Base-by-base conservation (phyloP, 2,329 filamentous ascomycete species). In the Cladorrhinum sp. region DNA sequence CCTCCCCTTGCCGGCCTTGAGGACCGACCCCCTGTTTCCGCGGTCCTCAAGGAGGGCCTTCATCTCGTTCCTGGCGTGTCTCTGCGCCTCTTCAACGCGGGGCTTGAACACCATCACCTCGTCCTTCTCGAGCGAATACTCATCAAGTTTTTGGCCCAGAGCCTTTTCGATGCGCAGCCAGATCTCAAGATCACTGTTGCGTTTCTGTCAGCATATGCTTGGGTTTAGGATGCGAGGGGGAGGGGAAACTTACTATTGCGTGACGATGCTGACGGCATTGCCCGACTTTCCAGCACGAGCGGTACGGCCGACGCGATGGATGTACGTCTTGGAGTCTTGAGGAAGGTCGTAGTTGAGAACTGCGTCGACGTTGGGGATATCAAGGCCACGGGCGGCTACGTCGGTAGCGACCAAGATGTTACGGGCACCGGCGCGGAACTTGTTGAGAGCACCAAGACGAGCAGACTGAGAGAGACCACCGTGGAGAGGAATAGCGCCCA, bases 371-470 rank as follows among this genome's bases (percentile, higher is more conserved):
- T 86, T 89, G 12, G 92, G 92, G 52, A 97, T 96, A 79, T 97
- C 93, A 6, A 97, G 81, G 81, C 93, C 94, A 73, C 93, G 87
- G 1, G 93, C 91, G 1, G 93, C 93, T n/a, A 97, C 91, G 73
- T 97, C 93, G 0, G 93, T 97, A 10, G 92, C 92, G 2, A 97
- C 90, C 3, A 99, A 84, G 42, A 99, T 94, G 66, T 96, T 86
- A 48, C 92, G 83, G n/a, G 83, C 85, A 7, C 88, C 86, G 2
- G 89, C 81, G 58, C 89, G 87, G 81, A 99, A 98, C 73, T 98
- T 98, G 73, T 90, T 91, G 8, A 99, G 80, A 0, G 95, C 91
- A 6, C 92, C 93, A 0, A 98, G 79, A 67, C 95, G 91, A 16
- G 91, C 84, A 1, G 90, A 91, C 73, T 99, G 95, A 1, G 87